Evolutionary conservation across 345 rosid genomes (phyloP), one percentile per base, ranked within the genome.

Genomic region (Syzygium aqueum): DNA sequence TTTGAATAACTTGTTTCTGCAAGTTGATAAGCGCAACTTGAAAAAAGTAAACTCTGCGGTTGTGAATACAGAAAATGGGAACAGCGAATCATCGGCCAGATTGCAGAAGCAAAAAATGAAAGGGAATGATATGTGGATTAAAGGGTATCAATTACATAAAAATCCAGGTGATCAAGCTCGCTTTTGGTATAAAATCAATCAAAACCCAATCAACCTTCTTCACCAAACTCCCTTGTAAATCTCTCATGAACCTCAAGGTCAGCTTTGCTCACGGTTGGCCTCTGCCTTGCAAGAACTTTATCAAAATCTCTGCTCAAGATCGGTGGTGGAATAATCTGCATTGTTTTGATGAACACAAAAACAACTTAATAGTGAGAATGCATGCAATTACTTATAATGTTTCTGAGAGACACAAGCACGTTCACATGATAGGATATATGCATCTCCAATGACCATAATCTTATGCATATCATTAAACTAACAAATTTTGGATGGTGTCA

Each of bases 221-320:
- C 98, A 84, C 99, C 99, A 91, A 96, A 97, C 93, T 97, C 99
- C 87, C 92, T 95, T 23, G 99, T 97, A 93, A 97, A 97, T 93
- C 96, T 95, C 94, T 96, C 99, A 17, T 97, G 99, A 86, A 97
- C 96, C 5, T 95, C 98, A 11, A 97, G 93, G 92, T 97, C 99
- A 54, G 93, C 51, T 89, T 96, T 96, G 93, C 99, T 95, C 88
- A 97, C 99, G 21, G 99, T 97, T 84, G 99, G 98, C 93, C 90
- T 95, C 90, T 97, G 99, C 90, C 98, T 94, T 3, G 97, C 96
- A 87, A 97, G 97, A 63, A 97, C 98, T 90, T 97, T 96, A 28
- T 97, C 97, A 77, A 97, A 97, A 93, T 97, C 99, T n/a, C 91
- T 92, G 92, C 90, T 94, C 1, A 93, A 87, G 85, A 97, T 96